A percentile compares a stretch with the other conserved stretches of the same genome.
Conservation (phyloP, 2,329 filamentous ascomycete genomes). For the Aureobasidium lini region DNA sequence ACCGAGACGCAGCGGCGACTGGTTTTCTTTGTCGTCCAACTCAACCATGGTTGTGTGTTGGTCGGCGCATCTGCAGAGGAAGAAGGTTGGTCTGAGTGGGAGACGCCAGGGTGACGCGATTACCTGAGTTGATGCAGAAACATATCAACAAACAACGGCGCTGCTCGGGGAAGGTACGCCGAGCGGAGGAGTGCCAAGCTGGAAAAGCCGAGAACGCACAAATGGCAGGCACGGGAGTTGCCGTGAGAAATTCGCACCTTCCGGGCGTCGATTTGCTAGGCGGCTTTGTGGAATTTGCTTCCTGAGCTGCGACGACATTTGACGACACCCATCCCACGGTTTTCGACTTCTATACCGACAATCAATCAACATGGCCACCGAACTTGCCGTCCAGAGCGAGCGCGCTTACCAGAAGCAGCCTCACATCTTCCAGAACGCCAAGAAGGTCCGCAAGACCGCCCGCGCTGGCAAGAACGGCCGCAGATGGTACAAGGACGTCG, state of each 20-base stretch:
- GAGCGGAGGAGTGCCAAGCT: background rate
- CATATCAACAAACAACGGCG: slow-evolving; percentile 8
- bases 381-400: slow-evolving; percentile 99
- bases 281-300: background rate
- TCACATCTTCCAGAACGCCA: slow-evolving; percentile 99
- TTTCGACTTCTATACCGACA: slow-evolving; percentile 12
- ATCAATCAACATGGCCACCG: slow-evolving; percentile 76
- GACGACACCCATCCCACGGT: slow-evolving; percentile 10
- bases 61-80: background rate
- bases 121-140: background rate
- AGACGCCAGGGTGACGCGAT: slow-evolving; percentile 9
- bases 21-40: slow-evolving; percentile 28
- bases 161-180: background rate
- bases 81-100: background rate
- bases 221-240: background rate
- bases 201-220: background rate
- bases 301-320: slow-evolving; percentile 12
- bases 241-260: background rate
- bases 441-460: slow-evolving; percentile 74
- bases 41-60: slow-evolving; percentile 15
- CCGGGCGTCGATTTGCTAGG: background rate
- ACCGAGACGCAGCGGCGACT: slow-evolving; percentile 25
- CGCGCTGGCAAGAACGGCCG: slow-evolving; percentile 84
- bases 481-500: slow-evolving; percentile 99
- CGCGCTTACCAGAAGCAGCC: slow-evolving; percentile 99